phyloP scores from a whole-genome alignment of 2,329 filamentous ascomycete species.

The Alternaria ventricosa region DNA sequence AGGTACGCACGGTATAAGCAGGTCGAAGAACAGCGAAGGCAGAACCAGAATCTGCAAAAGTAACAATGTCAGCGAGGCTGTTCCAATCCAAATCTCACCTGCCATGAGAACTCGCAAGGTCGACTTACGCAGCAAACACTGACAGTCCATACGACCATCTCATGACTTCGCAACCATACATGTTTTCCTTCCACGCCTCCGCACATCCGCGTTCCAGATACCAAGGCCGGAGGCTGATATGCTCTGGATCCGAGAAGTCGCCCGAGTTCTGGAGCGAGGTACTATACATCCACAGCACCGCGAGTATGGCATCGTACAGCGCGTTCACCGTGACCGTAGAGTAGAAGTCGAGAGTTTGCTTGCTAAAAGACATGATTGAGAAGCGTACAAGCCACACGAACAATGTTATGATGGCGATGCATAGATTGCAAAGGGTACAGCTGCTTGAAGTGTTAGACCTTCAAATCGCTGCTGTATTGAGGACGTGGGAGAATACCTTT shows the following conservation, averaged over 20 bases:
- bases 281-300: conserved; percentile 24
- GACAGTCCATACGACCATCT: conserved; percentile 15
- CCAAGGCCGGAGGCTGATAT: conserved; percentile 23
- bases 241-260: conserved; percentile 21
- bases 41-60: conserved; percentile 17
- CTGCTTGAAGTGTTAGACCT: not conserved
- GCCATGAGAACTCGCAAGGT: too few species aligned
- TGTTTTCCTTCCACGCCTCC: conserved; percentile 1
- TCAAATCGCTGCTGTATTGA: not conserved
- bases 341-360: conserved; percentile 11
- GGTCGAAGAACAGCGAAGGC: conserved; percentile 10
- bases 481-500: conserved; percentile 9
- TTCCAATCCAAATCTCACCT: not conserved
- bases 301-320: conserved; percentile 23
- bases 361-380: conserved; percentile 10
- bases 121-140: conserved; percentile 20
- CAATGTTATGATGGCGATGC: conserved; percentile 13
- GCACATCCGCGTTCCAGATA: conserved; percentile 22
- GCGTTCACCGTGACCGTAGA: conserved; percentile 14
- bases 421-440: conserved; percentile 16
- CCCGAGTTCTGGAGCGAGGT: conserved; percentile 14
- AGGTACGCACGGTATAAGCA: conserved; percentile 23
- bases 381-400: conserved; percentile 20
- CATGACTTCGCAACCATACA: conserved; percentile 6
- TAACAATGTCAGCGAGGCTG: not conserved